A percentile compares a stretch with the other conserved stretches of the same genome.
Conservation (phyloP, 345 rosid genomes). For the Melaleuca quinquenervia region DNA sequence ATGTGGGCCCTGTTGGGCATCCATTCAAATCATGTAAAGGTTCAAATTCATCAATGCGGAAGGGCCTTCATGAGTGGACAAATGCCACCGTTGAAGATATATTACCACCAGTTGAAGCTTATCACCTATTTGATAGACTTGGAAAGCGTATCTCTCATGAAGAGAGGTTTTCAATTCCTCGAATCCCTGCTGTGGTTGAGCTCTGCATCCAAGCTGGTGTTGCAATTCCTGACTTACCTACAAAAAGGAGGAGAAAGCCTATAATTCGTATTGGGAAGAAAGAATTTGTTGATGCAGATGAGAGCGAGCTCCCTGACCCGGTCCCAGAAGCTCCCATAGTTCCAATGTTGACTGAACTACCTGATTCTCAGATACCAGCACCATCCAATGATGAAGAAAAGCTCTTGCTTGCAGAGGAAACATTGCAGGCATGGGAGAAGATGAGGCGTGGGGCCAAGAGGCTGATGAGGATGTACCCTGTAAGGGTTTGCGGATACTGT, state of each 20-base stretch:
- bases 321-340: constrained; percentile 35
- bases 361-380: constrained; percentile 36
- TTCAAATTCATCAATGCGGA: constrained; percentile 43
- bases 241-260: constrained; percentile 86
- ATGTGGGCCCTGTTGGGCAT: constrained; percentile 83
- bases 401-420: constrained; percentile 60
- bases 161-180: constrained; percentile 67
- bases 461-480: constrained; percentile 77
- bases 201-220: constrained; percentile 95
- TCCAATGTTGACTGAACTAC: constrained; percentile 50
- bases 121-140: constrained; percentile 74
- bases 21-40: constrained; percentile 95
- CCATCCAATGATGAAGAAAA: constrained; percentile 53
- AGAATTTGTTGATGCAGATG: constrained; percentile 88
- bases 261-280: constrained; percentile 62
- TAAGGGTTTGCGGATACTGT: constrained; percentile 94
- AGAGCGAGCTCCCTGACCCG: constrained; percentile 76
- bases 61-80: constrained; percentile 81
- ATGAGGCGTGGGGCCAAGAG: constrained; percentile 75
- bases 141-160: constrained; percentile 71
- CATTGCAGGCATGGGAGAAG: constrained; percentile 61
- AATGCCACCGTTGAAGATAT: constrained; percentile 60
- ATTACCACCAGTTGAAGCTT: constrained; percentile 55
- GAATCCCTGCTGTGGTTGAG: constrained; percentile 76
- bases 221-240: constrained; percentile 53